Evolutionary conservation across 2,329 filamentous ascomycete genomes (phyloP).

Genomic region (Clonostachys solani): DNA sequence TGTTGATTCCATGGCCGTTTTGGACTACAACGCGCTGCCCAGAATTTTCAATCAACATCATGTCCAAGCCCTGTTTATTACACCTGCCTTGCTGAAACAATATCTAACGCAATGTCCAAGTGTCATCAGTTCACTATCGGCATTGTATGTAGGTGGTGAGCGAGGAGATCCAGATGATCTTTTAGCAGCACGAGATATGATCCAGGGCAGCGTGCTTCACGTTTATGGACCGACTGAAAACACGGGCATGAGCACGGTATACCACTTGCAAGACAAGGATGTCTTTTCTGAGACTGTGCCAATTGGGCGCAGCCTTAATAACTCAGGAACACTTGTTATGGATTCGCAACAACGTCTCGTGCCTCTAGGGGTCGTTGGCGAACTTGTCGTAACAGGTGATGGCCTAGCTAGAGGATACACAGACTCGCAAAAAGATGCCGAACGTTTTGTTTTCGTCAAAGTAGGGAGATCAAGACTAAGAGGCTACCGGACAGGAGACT

Average conservation of each 20-base stretch:
- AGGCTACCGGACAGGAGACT: conserved; percentile 19
- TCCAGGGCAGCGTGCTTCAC: neutral
- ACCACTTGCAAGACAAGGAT: neutral
- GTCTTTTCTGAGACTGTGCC: conserved; percentile 7
- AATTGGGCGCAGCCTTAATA: conserved; percentile 10
- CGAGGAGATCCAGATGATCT: conserved; percentile 4
- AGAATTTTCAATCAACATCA: conserved; percentile 5
- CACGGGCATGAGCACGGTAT: conserved; percentile 7
- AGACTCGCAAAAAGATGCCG: conserved; percentile 3
- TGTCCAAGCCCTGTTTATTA: conserved; percentile 5
- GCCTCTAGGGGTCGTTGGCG: conserved; percentile 15
- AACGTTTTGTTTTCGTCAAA: conserved; percentile 9
- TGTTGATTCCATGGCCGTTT: conserved; percentile 3
- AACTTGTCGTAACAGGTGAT: conserved; percentile 18
- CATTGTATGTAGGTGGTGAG: conserved; percentile 12
- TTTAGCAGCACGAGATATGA: neutral
- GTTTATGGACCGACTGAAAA: conserved; percentile 11
- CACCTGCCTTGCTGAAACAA: conserved; percentile 12
- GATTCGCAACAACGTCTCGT: conserved; percentile 12
- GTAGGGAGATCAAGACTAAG: conserved; percentile 2
- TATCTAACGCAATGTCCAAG: conserved; percentile 7
- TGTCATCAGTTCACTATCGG: neutral
- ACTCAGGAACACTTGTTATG: conserved; percentile 14
- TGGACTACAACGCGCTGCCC: conserved; percentile 1
- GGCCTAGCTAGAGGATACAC: conserved; percentile 14